These are phyloP conservation scores for Stentor roeselii DNA, from an alignment of 73 alveolate genomes.

Conservation along the genomic window DNA sequence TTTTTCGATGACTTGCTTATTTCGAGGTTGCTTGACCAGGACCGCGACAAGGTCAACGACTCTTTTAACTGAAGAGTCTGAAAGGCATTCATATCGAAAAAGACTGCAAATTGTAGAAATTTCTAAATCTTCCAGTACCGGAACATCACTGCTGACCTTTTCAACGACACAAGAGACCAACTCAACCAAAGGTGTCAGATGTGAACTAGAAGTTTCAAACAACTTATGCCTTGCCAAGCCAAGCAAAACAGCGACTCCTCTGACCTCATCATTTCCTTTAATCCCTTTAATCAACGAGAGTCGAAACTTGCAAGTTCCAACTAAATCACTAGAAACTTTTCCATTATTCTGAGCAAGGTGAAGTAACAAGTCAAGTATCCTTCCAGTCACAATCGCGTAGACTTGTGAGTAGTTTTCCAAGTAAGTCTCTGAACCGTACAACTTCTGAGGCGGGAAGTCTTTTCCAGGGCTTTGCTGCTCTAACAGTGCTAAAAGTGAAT, in stretches of 20 bases:
- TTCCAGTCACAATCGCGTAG: slow-evolving; percentile 17
- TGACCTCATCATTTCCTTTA: neutral
- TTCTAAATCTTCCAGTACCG: neutral
- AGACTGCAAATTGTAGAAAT: neutral
- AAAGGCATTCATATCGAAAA: neutral
- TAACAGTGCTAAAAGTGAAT: neutral
- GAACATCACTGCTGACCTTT: neutral
- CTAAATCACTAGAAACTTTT: neutral
- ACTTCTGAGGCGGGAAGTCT: slow-evolving; percentile 1
- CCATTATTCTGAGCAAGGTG: slow-evolving; percentile 20
- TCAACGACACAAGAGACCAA: neutral
- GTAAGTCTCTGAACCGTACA: slow-evolving; percentile 12
- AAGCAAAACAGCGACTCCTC: neutral
- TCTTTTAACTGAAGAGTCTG: neutral
- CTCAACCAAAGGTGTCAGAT: neutral
- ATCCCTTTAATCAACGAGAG: neutral
- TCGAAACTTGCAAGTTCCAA: neutral
- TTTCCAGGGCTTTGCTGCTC: neutral
- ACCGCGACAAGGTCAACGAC: neutral
- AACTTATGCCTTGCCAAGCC: neutral
- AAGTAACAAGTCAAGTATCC: slow-evolving; percentile 11
- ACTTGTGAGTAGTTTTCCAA: slow-evolving; percentile 3
- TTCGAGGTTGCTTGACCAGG: neutral
- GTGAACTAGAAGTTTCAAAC: neutral
- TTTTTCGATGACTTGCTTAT: neutral